These are phyloP conservation scores for Aureobasidium leucospermi DNA, from an alignment of 2,329 filamentous ascomycete genomes.

Conservation along the genomic window DNA sequence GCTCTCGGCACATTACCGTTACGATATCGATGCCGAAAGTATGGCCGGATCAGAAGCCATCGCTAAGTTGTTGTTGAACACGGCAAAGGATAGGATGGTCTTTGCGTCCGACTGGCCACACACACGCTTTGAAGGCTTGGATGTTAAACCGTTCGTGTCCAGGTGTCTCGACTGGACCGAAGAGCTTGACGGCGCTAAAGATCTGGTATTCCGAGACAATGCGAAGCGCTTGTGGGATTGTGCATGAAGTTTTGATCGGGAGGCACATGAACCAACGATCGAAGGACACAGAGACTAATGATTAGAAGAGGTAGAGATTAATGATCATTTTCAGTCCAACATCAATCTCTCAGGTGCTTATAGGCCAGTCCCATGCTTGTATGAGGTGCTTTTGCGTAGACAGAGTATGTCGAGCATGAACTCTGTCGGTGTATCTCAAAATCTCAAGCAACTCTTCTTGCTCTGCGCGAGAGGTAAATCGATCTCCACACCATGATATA, in stretches of 20 bases:
- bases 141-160: slow-evolving; percentile 50
- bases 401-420: slow-evolving; percentile 48
- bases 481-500: slow-evolving; percentile 37
- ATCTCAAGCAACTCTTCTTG: slow-evolving; percentile 44
- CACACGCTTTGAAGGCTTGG: slow-evolving; percentile 51
- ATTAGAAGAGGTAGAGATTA: no score
- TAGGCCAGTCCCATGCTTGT: slow-evolving; percentile 41
- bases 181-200: slow-evolving; percentile 32
- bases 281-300: no score
- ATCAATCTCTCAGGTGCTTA: background rate
- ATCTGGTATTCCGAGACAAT: slow-evolving; percentile 48
- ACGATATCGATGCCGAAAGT: slow-evolving; percentile 39
- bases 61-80: slow-evolving; percentile 41
- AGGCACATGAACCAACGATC: no score
- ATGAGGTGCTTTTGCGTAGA: slow-evolving; percentile 42
- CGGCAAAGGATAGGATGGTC: slow-evolving; percentile 41
- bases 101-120: slow-evolving; percentile 61
- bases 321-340: no score
- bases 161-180: slow-evolving; percentile 48
- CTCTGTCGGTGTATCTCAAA: slow-evolving; percentile 41
- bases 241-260: background rate
- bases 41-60: slow-evolving; percentile 40
- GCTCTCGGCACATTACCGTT: slow-evolving; percentile 52
- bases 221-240: slow-evolving; percentile 44
- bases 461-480: slow-evolving; percentile 40